Conservation (phyloP, 2,329 filamentous ascomycete genomes). For the Diaporthe longicolla region DNA sequence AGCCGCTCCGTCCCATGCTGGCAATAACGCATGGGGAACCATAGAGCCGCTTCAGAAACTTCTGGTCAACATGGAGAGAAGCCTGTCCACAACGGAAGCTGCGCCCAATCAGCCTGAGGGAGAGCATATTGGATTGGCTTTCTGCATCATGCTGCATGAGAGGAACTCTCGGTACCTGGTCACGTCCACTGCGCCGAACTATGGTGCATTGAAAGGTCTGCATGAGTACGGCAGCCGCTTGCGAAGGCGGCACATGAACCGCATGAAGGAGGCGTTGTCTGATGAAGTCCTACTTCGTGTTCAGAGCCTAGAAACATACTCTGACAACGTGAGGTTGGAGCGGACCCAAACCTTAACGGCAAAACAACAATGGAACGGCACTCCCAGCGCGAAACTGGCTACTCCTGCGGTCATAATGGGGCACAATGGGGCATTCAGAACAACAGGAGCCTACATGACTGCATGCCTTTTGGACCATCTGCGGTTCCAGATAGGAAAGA, state of each 20-base stretch:
- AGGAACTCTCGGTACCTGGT: background rate
- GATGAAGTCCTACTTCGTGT: background rate
- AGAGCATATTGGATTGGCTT: background rate
- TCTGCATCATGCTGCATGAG: slow-evolving; percentile 2
- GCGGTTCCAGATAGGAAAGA: background rate
- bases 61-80: background rate
- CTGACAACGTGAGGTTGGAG: background rate
- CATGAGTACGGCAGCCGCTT: background rate
- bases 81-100: background rate
- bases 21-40: background rate
- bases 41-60: background rate
- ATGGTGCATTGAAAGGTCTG: background rate
- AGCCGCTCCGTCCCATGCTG: background rate
- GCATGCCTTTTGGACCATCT: background rate
- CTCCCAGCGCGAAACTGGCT: background rate
- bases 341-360: background rate
- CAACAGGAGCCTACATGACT: accelerated
- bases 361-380: background rate
- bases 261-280: background rate
- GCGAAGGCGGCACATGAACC: background rate
- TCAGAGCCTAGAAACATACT: background rate
- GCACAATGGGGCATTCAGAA: background rate
- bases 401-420: background rate
- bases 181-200: background rate
- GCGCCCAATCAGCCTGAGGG: background rate